Evolutionary conservation across 108 stramenopile genomes (phyloP).

Genomic region (Fragilaria crotonensis): DNA sequence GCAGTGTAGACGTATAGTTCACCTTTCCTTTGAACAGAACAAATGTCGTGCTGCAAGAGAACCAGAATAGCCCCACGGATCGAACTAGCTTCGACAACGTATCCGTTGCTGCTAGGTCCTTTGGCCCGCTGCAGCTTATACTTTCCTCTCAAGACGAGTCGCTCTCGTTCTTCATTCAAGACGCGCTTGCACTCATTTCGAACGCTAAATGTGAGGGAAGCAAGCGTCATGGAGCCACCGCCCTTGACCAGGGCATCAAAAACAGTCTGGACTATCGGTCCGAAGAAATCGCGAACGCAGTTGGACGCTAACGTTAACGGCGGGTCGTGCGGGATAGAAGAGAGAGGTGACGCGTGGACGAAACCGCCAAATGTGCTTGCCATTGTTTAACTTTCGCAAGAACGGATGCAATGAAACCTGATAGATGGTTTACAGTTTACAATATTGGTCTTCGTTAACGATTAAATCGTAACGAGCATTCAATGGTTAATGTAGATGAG

Average conservation of each 20-base stretch:
- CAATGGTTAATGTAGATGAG: too few species aligned
- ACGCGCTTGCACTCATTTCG: constrained; percentile 29
- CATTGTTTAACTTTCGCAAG: too few species aligned
- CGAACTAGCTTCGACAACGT: constrained; percentile 29
- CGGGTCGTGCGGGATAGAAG: constrained; percentile 53
- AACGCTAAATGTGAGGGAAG: constrained; percentile 35
- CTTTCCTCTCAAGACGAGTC: constrained; percentile 17
- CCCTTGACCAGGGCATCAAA: constrained; percentile 56
- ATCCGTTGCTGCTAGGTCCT: constrained; percentile 11
- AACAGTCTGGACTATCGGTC: constrained; percentile 68
- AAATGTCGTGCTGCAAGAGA: constrained; percentile 61
- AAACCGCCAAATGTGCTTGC: constrained; percentile 60
- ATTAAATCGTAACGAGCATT: too few species aligned
- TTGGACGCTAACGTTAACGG: constrained; percentile 44
- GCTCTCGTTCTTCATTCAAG: constrained; percentile 27
- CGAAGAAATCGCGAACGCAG: constrained; percentile 75
- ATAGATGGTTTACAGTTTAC: not conserved
- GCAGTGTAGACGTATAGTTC: constrained; percentile 50
- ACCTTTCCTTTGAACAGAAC: constrained; percentile 6
- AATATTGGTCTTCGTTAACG: too few species aligned
- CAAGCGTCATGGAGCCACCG: constrained; percentile 39
- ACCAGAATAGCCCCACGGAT: constrained; percentile 65
- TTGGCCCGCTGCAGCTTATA: constrained; percentile 10
- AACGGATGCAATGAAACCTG: not conserved
- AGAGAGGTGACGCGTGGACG: constrained; percentile 50